A percentile compares a stretch with the other conserved stretches of the same genome.
Conservation (phyloP, 2,329 filamentous ascomycete species). For the Talaromyces rugulosus region DNA sequence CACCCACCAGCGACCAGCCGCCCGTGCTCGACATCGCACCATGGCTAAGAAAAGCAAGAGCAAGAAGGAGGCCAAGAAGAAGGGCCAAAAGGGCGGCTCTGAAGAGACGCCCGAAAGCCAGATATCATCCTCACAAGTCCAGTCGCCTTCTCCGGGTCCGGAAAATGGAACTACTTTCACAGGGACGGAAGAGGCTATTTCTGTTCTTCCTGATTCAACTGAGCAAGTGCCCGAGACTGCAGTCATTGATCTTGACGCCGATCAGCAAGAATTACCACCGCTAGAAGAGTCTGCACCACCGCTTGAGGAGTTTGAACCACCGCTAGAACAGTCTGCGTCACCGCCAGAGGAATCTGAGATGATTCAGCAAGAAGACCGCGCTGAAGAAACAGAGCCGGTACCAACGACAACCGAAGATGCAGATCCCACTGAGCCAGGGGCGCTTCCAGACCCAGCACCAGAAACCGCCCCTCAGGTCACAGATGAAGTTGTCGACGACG, state of each 20-base stretch:
- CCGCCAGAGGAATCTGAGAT: slow-evolving; percentile 4
- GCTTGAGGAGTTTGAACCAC: neutral
- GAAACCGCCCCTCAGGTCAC: neutral
- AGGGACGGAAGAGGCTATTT: neutral
- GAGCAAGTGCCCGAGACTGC: slow-evolving; percentile 1
- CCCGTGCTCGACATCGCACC: slow-evolving; percentile 1
- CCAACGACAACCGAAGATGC: neutral
- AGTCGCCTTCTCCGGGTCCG: neutral
- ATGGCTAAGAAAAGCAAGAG: slow-evolving; percentile 14
- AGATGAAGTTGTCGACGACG: neutral
- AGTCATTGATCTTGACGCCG: neutral
- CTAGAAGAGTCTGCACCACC: neutral
- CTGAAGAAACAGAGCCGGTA: neutral
- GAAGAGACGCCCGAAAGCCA: neutral
- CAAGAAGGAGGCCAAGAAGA: slow-evolving; percentile 14
- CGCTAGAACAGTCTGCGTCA: too few species aligned
- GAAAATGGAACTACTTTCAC: neutral
- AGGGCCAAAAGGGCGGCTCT: slow-evolving; percentile 9
- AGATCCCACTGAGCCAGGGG: neutral
- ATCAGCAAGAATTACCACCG: neutral
- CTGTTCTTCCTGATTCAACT: neutral
- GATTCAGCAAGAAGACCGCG: neutral
- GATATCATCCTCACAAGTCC: neutral
- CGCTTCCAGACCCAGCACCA: neutral
- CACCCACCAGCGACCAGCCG: neutral